Evolutionary conservation across 495 filamentous ascomycete genomes (phyloP).

Genomic region (Penicillium desertorum): DNA sequence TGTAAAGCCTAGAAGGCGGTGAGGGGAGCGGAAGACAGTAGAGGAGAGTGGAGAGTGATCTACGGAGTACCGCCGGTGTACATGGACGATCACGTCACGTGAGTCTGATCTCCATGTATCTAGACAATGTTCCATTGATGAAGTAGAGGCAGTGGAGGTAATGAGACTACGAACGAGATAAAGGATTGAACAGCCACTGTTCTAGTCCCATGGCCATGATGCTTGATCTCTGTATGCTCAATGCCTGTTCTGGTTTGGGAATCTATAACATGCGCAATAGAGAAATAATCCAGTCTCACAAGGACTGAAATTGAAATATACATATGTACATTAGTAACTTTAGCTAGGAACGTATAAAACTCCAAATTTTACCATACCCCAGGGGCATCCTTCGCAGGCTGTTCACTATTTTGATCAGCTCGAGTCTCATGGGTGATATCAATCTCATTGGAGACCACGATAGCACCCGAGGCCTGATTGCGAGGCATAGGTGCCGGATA

Average conservation of each 20-base stretch:
- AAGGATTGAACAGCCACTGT: no score
- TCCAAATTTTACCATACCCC: background rate
- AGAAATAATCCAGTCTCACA: background rate
- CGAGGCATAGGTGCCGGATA: slow-evolving; percentile 6
- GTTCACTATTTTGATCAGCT: background rate
- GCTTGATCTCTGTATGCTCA: background rate
- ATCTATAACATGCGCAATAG: background rate
- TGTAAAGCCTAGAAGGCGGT: no score
- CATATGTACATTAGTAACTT: background rate
- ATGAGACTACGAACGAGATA: no score
- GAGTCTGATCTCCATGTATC: background rate
- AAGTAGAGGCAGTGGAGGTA: no score
- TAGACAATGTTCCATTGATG: no score
- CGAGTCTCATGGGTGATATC: slow-evolving; percentile 24
- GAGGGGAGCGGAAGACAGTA: no score
- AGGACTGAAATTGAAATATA: background rate
- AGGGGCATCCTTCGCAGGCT: background rate
- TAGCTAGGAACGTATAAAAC: background rate
- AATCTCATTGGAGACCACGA: slow-evolving; percentile 33
- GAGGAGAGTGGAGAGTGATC: background rate
- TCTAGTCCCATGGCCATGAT: no score
- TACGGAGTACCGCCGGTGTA: background rate
- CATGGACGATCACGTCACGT: background rate
- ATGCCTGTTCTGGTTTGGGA: background rate
- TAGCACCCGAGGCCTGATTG: slow-evolving; percentile 11